Conservation (phyloP, 2,329 filamentous ascomycete species). For the Acephala macrosclerotiorum region DNA sequence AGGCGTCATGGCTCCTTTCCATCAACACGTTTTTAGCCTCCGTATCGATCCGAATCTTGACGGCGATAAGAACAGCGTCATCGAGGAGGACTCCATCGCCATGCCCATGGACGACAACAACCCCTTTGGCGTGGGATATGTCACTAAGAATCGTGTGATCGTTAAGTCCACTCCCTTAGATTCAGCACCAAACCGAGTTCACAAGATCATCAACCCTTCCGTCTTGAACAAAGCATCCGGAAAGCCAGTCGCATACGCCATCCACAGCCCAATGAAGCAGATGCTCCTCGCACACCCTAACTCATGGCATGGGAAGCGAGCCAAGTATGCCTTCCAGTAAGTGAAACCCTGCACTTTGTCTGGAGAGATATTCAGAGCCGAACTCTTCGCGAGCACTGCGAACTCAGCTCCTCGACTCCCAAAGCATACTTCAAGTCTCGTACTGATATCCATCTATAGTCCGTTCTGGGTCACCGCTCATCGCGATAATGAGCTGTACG, state of each 20-base stretch:
- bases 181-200: slow-evolving; percentile 68
- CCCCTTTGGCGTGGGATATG: slow-evolving; percentile 60
- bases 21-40: slow-evolving; percentile 64
- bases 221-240: slow-evolving; percentile 82
- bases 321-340: slow-evolving; percentile 87
- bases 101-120: slow-evolving; percentile 55
- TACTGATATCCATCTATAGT: too few species aligned
- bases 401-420: too few species aligned
- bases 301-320: slow-evolving; percentile 86
- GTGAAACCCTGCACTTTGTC: too few species aligned
- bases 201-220: slow-evolving; percentile 87
- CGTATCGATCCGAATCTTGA: slow-evolving; percentile 64
- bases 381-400: too few species aligned
- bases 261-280: slow-evolving; percentile 84
- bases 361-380: too few species aligned
- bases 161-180: slow-evolving; percentile 49
- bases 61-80: slow-evolving; percentile 58
- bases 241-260: slow-evolving; percentile 85
- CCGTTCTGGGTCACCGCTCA: slow-evolving; percentile 88
- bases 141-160: slow-evolving; percentile 41
- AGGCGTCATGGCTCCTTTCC: slow-evolving; percentile 65
- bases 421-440: too few species aligned
- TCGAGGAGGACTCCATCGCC: slow-evolving; percentile 61
- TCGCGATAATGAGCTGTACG: slow-evolving; percentile 55
- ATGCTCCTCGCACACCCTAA: slow-evolving; percentile 78